Evolutionary conservation across 1,139 yeast species (phyloP), one percentile per base, ranked within the genome.

Genomic region (Zygoascus hellenicus): DNA sequence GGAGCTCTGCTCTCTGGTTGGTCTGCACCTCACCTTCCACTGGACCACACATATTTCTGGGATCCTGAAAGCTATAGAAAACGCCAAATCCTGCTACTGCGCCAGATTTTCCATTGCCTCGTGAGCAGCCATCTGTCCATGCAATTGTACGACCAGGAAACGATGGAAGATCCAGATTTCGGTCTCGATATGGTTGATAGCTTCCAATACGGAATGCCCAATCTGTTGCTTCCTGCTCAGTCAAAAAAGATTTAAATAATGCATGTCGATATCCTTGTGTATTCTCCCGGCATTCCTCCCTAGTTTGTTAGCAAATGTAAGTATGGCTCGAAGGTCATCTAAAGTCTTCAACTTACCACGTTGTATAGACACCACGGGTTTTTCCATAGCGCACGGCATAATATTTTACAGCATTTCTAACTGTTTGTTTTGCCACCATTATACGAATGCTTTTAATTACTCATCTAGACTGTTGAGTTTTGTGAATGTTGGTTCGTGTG

Each of bases 1-100:
- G 62, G 14, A 89, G 70, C 63, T 90, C 97, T 2, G 95, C 95
- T 40, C 89, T 69, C 57, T 85, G 90, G 59, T 88, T 90, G 0
- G 96, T 88, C 35, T 82, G 86, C 6, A 64, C 65, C 1, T 67
- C 74, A 1, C 67, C 69, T 2, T 46, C 46, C 32, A 82, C 67
- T 0, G 81, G 77, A 26, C 70, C 77, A 1, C 80, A 71, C 3
- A 72, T 68, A 61, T 84, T 83, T 38, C 82, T 67, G 2, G 68
- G 51, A 58, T 83, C 85, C 17, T 63, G 61, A 0, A 59, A 64
- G 0, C 88, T 90, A 61, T 76, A 87, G 60, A 69, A 86, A 0
- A 83, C 86, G 14, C 95, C 96, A 58, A 75, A 79, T 0, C 96
- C 96, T 0, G 88, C 86, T 10, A 61, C 51, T 1, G 72, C 68